A percentile compares a stretch with the other conserved stretches of the same genome.
Evolutionary conservation across 108 stramenopile genomes (phyloP).

Genomic region (Cylindrotheca closterium): DNA sequence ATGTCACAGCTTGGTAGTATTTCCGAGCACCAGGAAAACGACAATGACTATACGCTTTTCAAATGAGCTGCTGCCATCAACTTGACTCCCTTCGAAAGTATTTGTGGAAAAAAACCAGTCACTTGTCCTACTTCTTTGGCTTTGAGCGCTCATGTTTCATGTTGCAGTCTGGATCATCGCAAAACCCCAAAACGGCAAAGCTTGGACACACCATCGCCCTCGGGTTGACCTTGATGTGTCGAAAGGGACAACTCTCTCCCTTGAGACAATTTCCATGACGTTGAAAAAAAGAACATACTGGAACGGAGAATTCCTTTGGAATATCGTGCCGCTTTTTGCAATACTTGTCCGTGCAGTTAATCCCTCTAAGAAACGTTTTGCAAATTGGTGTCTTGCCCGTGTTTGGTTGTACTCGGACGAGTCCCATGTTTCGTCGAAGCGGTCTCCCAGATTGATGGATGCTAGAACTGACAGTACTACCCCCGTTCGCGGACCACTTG

Average conservation of each 20-base stretch:
- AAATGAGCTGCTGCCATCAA: background rate
- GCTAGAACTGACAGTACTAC: background rate
- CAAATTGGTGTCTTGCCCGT: slow-evolving; percentile 53
- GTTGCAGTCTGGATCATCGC: slow-evolving; percentile 52
- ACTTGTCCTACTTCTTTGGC: no score
- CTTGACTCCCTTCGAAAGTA: background rate
- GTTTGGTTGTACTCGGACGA: slow-evolving; percentile 59
- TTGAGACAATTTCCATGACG: slow-evolving; percentile 73
- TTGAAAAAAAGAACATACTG: slow-evolving; percentile 81
- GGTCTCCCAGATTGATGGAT: background rate
- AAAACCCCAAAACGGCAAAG: slow-evolving; percentile 63
- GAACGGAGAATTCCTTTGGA: slow-evolving; percentile 59
- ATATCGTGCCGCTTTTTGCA: slow-evolving; percentile 76
- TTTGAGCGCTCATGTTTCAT: slow-evolving; percentile 41
- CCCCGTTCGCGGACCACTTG: slow-evolving; percentile 6
- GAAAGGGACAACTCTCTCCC: slow-evolving; percentile 68
- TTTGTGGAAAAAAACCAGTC: background rate
- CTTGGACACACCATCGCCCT: slow-evolving; percentile 61
- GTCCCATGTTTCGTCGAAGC: slow-evolving; percentile 47
- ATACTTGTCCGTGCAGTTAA: slow-evolving; percentile 59
- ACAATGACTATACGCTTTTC: no score
- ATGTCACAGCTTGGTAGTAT: slow-evolving; percentile 3
- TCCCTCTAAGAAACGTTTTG: slow-evolving; percentile 54
- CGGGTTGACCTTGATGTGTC: slow-evolving; percentile 69
- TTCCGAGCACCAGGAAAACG: no score